These are phyloP conservation scores for Aquilaria agallochum DNA, from an alignment of 441 rosid genomes.

Conservation along the genomic window DNA sequence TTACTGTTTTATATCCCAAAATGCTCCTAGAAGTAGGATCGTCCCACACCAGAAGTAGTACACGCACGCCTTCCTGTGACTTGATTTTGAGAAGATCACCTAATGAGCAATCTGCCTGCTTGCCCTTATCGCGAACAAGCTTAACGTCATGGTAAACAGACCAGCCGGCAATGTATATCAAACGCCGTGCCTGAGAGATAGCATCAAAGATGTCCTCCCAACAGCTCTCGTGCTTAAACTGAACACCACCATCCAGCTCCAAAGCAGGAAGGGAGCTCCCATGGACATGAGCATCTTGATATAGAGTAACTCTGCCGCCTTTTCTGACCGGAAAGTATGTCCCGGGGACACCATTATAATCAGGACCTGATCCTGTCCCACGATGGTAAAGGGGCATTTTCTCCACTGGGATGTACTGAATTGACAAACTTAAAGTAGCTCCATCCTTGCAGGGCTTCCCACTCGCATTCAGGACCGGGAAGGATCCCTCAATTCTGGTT, in stretches of 20 bases:
- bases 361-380: constrained; percentile 44
- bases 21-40: constrained; percentile 66
- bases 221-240: constrained; percentile 43
- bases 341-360: constrained; percentile 47
- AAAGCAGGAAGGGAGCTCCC: constrained; percentile 39
- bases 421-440: constrained; percentile 48
- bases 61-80: constrained; percentile 75
- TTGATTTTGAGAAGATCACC: constrained; percentile 58
- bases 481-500: constrained; percentile 46
- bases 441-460: constrained; percentile 55
- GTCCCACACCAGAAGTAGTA: constrained; percentile 70
- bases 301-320: constrained; percentile 56
- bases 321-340: constrained; percentile 63
- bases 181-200: constrained; percentile 48
- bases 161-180: constrained; percentile 68
- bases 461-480: constrained; percentile 39
- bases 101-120: constrained; percentile 25
- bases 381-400: constrained; percentile 31
- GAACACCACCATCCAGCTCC: constrained; percentile 38
- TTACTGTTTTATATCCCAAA: constrained; percentile 44
- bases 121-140: constrained; percentile 39
- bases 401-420: constrained; percentile 47
- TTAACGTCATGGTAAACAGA: constrained; percentile 49
- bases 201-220: constrained; percentile 63
- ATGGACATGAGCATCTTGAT: constrained; percentile 69